Evolutionary conservation across 2,329 filamentous ascomycete species (phyloP).

Genomic region (Cucurbitaria berberidis): DNA sequence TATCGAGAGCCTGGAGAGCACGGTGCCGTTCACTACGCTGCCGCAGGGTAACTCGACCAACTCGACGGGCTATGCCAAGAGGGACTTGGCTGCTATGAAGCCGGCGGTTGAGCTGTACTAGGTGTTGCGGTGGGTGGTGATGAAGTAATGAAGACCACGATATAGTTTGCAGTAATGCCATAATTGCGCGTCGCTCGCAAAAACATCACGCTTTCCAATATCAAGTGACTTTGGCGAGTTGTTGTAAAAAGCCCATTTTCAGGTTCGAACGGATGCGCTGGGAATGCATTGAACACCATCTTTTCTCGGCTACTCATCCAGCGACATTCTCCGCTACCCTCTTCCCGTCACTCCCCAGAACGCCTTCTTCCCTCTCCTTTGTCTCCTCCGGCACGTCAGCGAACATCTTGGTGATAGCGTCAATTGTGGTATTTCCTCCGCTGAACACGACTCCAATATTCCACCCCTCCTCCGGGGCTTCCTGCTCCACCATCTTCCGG

Average conservation of each 20-base stretch:
- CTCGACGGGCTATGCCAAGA: conserved; percentile 7
- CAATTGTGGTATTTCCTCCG: conserved; percentile 70
- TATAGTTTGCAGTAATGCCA: not conserved
- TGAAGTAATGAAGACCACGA: conserved; percentile 6
- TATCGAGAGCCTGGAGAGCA: conserved; percentile 61
- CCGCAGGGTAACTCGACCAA: conserved; percentile 17
- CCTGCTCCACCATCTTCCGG: conserved; percentile 65
- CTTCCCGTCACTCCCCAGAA: conserved; percentile 50
- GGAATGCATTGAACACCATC: not conserved
- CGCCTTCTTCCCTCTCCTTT: conserved; percentile 50
- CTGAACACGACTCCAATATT: conserved; percentile 67
- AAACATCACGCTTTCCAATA: not conserved
- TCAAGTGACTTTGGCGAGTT: too few species aligned
- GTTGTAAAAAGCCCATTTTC: not conserved
- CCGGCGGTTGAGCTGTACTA: conserved; percentile 6
- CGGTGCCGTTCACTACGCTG: conserved; percentile 39
- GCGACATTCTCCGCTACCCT: conserved; percentile 56
- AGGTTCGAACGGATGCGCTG: not conserved
- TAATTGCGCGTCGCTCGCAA: not conserved
- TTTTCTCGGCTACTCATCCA: conserved; percentile 34
- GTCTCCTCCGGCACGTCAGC: conserved; percentile 32
- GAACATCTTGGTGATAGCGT: conserved; percentile 65
- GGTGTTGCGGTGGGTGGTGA: conserved; percentile 23
- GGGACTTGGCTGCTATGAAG: conserved; percentile 8
- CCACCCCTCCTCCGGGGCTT: conserved; percentile 77